Conservation (phyloP, 2,329 filamentous ascomycete genomes). For the Fusarium sambucinum region DNA sequence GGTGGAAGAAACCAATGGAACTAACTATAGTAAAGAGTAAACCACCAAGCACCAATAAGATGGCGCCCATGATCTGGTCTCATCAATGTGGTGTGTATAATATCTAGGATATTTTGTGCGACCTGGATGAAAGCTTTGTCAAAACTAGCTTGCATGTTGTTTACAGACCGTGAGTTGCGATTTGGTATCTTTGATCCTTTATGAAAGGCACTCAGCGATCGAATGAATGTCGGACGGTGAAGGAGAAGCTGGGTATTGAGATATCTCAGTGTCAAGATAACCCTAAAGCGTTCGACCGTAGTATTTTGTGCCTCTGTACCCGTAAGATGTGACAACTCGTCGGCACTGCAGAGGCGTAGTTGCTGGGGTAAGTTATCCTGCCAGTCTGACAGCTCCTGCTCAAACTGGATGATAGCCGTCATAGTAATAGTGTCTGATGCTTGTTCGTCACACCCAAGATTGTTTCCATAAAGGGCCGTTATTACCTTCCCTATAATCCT, state of each 20-base stretch:
- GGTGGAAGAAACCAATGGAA: not conserved
- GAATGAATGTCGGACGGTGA: constrained; percentile 5
- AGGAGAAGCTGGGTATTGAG: constrained; percentile 12
- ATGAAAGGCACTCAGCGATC: not conserved
- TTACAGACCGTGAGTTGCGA: not conserved
- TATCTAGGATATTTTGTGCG: constrained; percentile 22
- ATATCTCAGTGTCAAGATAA: not conserved
- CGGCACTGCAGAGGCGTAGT: not conserved
- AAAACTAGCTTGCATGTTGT: constrained; percentile 27
- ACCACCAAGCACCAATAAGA: constrained; percentile 40
- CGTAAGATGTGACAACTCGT: not conserved
- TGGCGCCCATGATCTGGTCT: constrained; percentile 9
- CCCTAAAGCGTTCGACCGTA: not conserved
- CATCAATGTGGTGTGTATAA: constrained; percentile 18
- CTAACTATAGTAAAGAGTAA: constrained; percentile 36
- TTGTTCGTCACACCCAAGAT: constrained; percentile 26
- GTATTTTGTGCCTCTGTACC: not conserved
- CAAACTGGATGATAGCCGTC: constrained; percentile 22
- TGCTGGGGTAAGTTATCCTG: not conserved
- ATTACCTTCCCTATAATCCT: constrained; percentile 28
- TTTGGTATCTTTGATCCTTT: not conserved
- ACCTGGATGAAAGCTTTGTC: constrained; percentile 9
- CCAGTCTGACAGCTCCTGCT: constrained; percentile 35
- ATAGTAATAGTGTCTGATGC: constrained; percentile 11
- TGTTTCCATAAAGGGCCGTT: constrained; percentile 23